These are phyloP conservation scores for Sporothrix brunneoviolacea DNA, from an alignment of 2,329 filamentous ascomycete genomes.

Conservation along the genomic window DNA sequence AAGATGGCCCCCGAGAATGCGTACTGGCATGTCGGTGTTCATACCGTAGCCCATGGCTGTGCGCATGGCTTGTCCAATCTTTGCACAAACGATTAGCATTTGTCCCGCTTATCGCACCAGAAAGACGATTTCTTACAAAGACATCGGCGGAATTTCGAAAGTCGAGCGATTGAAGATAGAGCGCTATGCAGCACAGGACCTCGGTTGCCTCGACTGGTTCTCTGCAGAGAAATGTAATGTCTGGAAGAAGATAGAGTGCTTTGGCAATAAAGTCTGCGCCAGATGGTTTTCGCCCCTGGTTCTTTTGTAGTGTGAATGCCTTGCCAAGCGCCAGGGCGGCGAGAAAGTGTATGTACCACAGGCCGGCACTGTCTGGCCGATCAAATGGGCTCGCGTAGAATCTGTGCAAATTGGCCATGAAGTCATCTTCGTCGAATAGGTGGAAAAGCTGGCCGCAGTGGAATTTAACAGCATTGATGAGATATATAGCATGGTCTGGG, in stretches of 20 bases:
- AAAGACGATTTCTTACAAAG: no score
- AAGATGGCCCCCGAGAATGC: not conserved
- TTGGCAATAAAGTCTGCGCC: not conserved
- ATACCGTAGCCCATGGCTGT: not conserved
- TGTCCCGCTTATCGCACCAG: no score
- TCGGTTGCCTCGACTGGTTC: not conserved
- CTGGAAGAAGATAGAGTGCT: not conserved
- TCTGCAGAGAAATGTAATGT: not conserved
- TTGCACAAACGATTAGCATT: no score
- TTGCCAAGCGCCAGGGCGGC: not conserved
- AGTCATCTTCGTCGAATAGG: not conserved
- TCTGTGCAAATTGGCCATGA: not conserved
- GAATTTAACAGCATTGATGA: constrained; percentile 5
- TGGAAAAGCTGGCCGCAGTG: constrained; percentile 4
- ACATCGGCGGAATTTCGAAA: not conserved
- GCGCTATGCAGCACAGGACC: not conserved
- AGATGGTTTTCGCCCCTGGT: not conserved
- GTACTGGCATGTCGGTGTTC: constrained; percentile 3
- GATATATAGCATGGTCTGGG: not conserved
- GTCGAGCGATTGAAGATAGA: constrained; percentile 1
- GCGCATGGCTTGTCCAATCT: constrained; percentile 5
- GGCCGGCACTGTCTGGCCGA: not conserved
- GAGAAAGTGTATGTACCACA: constrained; percentile 1
- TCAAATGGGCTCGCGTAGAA: no score
- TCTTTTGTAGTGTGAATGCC: not conserved